These are phyloP conservation scores for Zoysia matrella DNA, from an alignment of 202 grass and related monocot species.

Conservation along the genomic window DNA sequence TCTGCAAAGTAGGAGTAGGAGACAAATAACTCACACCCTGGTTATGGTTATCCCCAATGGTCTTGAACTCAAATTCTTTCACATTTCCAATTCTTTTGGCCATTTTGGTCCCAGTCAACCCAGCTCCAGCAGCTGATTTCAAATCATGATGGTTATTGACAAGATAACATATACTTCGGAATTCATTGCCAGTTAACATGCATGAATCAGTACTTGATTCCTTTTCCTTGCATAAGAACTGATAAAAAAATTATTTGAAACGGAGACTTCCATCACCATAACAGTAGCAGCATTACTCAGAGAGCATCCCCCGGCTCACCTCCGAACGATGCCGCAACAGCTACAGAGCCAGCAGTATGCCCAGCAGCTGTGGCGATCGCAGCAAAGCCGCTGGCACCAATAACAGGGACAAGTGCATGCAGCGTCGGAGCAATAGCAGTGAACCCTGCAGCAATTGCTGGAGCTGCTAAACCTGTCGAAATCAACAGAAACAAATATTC, in stretches of 20 bases:
- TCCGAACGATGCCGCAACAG: constrained; percentile 99
- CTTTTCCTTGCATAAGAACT: not conserved
- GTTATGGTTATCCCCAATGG: constrained; percentile 82
- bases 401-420: constrained; percentile 78
- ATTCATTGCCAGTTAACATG: constrained; percentile 9
- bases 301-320: constrained; percentile 52
- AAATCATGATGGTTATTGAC: constrained; percentile 40
- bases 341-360: constrained; percentile 86
- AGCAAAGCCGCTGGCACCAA: constrained; percentile 96
- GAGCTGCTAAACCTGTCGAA: constrained; percentile 87
- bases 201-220: not conserved
- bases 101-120: constrained; percentile 94
- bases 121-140: constrained; percentile 95
- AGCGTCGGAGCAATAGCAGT: constrained; percentile 81
- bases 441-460: constrained; percentile 95
- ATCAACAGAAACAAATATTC: constrained; percentile 10
- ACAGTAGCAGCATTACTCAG: not conserved
- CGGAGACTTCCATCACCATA: not conserved
- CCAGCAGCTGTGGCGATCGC: constrained; percentile 91
- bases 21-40: constrained; percentile 89
- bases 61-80: constrained; percentile 96
- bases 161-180: not conserved
- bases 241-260: not conserved
- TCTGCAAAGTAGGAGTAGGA: constrained; percentile 31
- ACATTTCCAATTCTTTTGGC: constrained; percentile 82